phyloP scores from a whole-genome alignment of 768 basidiomycete species.

The Kwoniella botswanensis region DNA sequence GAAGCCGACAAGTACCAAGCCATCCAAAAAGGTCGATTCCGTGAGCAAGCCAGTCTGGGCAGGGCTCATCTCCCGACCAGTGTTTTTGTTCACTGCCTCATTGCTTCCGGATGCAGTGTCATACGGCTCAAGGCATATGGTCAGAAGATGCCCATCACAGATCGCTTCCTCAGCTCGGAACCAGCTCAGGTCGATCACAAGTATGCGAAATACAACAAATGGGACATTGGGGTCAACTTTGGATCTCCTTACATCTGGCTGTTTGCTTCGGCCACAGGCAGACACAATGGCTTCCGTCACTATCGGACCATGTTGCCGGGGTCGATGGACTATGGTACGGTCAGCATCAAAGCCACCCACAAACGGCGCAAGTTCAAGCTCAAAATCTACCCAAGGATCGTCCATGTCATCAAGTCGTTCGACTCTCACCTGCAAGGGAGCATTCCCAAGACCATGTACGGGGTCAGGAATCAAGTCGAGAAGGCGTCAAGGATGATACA shows the following conservation, averaged over 20 bases:
- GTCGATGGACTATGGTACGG: no score
- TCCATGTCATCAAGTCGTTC: constrained; percentile 44
- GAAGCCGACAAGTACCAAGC: constrained; percentile 16
- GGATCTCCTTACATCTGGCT: no score
- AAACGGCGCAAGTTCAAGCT: constrained; percentile 5
- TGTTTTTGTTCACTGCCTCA: constrained; percentile 34
- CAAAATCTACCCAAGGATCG: constrained; percentile 38
- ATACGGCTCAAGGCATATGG: constrained; percentile 33
- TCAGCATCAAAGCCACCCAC: constrained; percentile 12
- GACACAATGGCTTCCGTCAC: no score
- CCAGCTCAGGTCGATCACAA: constrained; percentile 20
- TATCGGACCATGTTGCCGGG: no score
- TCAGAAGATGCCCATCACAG: constrained; percentile 28
- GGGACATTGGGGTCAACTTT: no score
- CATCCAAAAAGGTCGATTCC: constrained; percentile 12
- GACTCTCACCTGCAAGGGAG: constrained; percentile 33
- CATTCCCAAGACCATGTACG: constrained; percentile 19
- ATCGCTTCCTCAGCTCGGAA: constrained; percentile 16
- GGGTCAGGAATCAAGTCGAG: constrained; percentile 10
- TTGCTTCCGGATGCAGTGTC: constrained; percentile 13
- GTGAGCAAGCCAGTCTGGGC: constrained; percentile 22
- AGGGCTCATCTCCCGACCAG: constrained; percentile 15
- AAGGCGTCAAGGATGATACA: constrained; percentile 26
- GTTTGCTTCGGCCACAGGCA: no score
- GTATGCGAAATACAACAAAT: no score